A percentile compares a stretch with the other conserved stretches of the same genome.
Evolutionary conservation across 129 eudicot species (phyloP).

Genomic region (Chrysanthemum makinoi): DNA sequence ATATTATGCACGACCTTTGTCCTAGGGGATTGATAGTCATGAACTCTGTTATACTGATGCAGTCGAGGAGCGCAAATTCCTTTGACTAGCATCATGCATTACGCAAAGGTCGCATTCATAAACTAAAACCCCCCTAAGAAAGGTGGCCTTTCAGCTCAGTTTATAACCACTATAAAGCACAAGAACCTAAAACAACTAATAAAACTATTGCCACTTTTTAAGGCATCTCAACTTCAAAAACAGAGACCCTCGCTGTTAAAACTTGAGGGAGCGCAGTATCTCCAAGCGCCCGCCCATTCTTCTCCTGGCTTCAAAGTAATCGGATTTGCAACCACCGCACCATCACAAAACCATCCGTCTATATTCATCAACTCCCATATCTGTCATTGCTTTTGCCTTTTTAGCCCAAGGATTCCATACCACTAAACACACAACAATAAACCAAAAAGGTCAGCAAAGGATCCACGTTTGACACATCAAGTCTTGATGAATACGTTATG

Average conservation of each 20-base stretch:
- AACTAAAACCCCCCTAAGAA: too few species aligned
- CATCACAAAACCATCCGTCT: neutral
- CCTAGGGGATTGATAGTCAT: too few species aligned
- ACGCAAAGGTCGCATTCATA: too few species aligned
- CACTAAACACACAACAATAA: constrained; percentile 2
- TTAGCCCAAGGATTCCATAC: constrained; percentile 1
- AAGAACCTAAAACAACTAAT: too few species aligned
- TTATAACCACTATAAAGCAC: too few species aligned
- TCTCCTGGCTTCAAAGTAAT: constrained; percentile 77
- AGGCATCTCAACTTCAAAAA: constrained; percentile 37
- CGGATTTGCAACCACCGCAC: constrained; percentile 54
- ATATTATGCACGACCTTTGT: too few species aligned
- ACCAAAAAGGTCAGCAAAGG: constrained; percentile 9
- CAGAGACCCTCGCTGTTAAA: constrained; percentile 60
- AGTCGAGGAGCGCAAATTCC: too few species aligned
- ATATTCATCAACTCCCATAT: neutral
- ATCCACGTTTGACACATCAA: neutral
- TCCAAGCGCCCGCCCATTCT: constrained; percentile 86
- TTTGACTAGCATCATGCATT: too few species aligned
- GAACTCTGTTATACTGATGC: too few species aligned
- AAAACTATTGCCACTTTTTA: too few species aligned
- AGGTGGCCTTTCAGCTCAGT: too few species aligned
- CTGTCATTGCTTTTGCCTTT: neutral
- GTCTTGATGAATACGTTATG: neutral
- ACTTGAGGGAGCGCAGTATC: constrained; percentile 61